A percentile compares a stretch with the other conserved stretches of the same genome.
Evolutionary conservation across 495 filamentous ascomycete genomes (phyloP).

Genomic region (Aspergillus leporis): DNA sequence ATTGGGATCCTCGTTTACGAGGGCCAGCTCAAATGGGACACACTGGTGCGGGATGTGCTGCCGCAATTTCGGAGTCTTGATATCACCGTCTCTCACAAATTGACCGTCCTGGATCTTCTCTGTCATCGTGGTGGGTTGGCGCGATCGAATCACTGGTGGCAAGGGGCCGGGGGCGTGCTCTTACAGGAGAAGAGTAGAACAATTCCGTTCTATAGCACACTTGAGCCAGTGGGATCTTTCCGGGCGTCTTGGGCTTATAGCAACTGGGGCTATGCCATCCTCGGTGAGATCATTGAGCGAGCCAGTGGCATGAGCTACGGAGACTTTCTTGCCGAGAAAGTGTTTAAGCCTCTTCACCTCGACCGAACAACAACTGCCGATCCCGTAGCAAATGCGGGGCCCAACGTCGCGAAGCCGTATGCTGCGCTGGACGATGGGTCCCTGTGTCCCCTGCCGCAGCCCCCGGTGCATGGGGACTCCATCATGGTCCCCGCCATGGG

Average conservation of each 20-base stretch:
- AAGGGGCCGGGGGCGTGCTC: not conserved
- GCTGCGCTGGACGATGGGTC: conserved; percentile 1
- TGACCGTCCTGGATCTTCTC: conserved; percentile 1
- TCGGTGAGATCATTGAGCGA: not conserved
- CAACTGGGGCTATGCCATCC: conserved; percentile 2
- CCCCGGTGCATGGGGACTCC: not conserved
- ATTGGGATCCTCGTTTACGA: not conserved
- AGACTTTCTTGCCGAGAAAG: not conserved
- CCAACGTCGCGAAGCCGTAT: not conserved
- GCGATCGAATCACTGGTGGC: conserved; percentile 1
- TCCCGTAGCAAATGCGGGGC: not conserved
- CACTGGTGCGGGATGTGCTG: not conserved
- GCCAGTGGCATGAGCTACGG: not conserved
- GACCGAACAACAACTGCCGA: not conserved
- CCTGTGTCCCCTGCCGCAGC: conserved; percentile 1
- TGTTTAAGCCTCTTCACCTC: not conserved
- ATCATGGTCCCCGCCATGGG: not conserved
- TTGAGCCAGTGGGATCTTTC: not conserved
- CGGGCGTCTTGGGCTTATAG: not conserved
- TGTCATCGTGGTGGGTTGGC: not conserved
- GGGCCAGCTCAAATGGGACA: not conserved
- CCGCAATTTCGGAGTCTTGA: not conserved
- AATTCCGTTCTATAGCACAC: not conserved
- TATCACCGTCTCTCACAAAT: not conserved
- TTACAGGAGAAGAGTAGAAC: not conserved